Percentiles rank a stretch among this genome's conserved stretches.
Conservation (phyloP, 805 yeast species). For the Candida gorgasii region DNA sequence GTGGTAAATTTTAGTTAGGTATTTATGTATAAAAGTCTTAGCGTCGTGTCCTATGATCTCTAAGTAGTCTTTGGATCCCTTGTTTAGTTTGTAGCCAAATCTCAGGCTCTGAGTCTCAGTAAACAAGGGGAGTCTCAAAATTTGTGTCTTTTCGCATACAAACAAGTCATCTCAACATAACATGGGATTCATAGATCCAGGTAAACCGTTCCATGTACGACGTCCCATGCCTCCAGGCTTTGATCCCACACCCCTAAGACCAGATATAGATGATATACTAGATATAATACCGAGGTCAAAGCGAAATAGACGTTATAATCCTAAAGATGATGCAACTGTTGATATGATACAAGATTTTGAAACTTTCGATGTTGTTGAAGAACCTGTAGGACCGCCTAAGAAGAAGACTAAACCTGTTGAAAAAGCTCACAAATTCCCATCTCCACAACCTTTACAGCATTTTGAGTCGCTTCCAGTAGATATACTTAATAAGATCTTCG, state of each 20-base stretch:
- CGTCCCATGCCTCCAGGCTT: not conserved
- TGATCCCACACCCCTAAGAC: not conserved
- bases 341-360: not conserved
- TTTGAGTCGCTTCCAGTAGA: constrained; percentile 12
- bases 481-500: constrained; percentile 12
- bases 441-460: not conserved
- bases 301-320: not conserved
- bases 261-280: constrained; percentile 1
- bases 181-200: constrained; percentile 17
- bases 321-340: not conserved
- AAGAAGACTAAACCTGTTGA: constrained; percentile 1
- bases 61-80: not conserved
- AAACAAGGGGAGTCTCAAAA: no score
- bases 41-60: not conserved
- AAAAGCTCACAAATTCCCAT: not conserved
- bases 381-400: not conserved
- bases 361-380: not conserved
- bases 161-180: constrained; percentile 2
- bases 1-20: constrained; percentile 14
- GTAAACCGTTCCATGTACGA: constrained; percentile 6
- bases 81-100: no score
- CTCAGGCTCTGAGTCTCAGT: no score
- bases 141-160: not conserved
- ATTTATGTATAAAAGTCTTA: constrained; percentile 2
- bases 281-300: not conserved